Evolutionary conservation across 352 stramenopile genomes (phyloP), one percentile per base, ranked within the genome.

Genomic region (Plasmopara muralis): DNA sequence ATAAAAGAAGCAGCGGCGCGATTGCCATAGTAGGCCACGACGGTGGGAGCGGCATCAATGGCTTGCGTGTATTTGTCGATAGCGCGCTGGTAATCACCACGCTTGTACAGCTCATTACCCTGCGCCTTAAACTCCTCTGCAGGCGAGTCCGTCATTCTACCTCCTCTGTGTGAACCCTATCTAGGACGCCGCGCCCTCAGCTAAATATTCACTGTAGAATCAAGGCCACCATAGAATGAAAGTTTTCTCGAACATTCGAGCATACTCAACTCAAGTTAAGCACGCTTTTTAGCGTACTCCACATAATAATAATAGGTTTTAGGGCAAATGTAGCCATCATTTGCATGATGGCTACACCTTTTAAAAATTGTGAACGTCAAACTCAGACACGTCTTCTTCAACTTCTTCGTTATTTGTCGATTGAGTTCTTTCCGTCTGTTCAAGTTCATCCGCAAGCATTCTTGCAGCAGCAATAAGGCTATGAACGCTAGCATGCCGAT

Each of bases 81-180:
- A 45, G 90, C 90, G 53, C 67, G 78, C 43, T 77, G 66, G 64
- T 97, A 97, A 60, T 97, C 81, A 55, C 83, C 81, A 53, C 83
- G 81, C 68, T 95, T 95, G 76, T 97, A 97, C 50, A 92, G 68
- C 59, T 95, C 85, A 58, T 97, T 97, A 49, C 89, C 89, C 62
- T 87, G 70, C 43, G 68, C 59, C 74, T 92, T 92, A 60, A 87
- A 92, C 52, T 88, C 74, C 56, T 92, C 82, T 43, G 81, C 81
- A 34, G 58, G 65, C 18, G 60, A 72, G 52, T 89, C 76, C 43
- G 64, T 74, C 68, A 78, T 77, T 42, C 63, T 52, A 37, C 30
- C 47, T 39, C 60, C 29, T 28, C 38, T 41, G 39, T 10, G 38
- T 55, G 28, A 41, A 46, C 35, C 47, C 47, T 53, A 53, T 47